These are phyloP conservation scores for Zygnema circumcarinatum DNA, from an alignment of 139 green algal species.

Conservation along the genomic window DNA sequence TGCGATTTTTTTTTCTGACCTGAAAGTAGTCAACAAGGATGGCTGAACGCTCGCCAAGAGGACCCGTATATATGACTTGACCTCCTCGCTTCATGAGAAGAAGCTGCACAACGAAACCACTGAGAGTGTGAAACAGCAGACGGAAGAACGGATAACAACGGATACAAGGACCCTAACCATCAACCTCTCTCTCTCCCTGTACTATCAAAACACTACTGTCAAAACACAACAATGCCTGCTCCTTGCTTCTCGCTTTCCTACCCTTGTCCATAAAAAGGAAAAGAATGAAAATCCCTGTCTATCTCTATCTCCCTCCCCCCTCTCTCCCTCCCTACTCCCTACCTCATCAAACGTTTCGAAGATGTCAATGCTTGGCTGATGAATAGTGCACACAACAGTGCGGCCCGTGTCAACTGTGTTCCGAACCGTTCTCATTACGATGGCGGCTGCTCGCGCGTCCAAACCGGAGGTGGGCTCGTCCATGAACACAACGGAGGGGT, in stretches of 20 bases:
- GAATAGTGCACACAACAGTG: constrained; percentile 69
- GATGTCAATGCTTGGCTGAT: constrained; percentile 68
- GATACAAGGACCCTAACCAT: too few relatives aligned
- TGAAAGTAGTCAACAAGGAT: constrained; percentile 65
- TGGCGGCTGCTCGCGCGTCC: constrained; percentile 70
- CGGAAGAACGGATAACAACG: too few relatives aligned
- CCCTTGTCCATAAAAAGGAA: too few relatives aligned
- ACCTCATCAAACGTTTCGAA: constrained; percentile 58
- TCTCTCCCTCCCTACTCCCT: too few relatives aligned
- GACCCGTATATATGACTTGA: constrained; percentile 80
- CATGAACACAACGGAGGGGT: constrained; percentile 71
- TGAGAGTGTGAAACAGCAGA: too few relatives aligned
- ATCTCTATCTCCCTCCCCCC: too few relatives aligned
- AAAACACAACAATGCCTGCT: too few relatives aligned
- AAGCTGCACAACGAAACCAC: constrained; percentile 27
- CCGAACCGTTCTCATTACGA: constrained; percentile 69
- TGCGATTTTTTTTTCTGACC: not conserved
- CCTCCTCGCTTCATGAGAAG: constrained; percentile 81
- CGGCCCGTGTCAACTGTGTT: constrained; percentile 66
- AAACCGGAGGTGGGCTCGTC: constrained; percentile 67
- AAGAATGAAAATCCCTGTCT: too few relatives aligned
- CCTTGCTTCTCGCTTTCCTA: too few relatives aligned
- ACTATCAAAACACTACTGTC: too few relatives aligned
- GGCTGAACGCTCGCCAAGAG: constrained; percentile 71
- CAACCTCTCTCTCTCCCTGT: too few relatives aligned